phyloP scores from a whole-genome alignment of 2,329 filamentous ascomycete genomes.

The Talaromyces funiculosus region DNA sequence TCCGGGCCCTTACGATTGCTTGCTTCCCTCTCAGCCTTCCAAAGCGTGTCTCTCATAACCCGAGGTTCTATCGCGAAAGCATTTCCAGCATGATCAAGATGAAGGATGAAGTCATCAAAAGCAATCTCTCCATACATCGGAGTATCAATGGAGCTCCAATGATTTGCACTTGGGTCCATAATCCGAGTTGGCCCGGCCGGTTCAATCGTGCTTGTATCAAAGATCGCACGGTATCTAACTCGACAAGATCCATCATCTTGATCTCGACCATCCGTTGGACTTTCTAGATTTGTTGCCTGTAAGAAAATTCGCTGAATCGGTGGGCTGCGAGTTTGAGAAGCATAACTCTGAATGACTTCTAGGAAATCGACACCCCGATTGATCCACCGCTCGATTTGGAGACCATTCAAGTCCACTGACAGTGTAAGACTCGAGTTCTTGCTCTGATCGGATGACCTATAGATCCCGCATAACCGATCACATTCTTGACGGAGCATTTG shows the following conservation, averaged over 20 bases:
- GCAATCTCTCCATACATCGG: constrained; percentile 19
- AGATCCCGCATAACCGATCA: background rate
- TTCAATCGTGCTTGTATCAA: background rate
- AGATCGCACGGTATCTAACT: background rate
- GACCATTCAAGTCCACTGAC: background rate
- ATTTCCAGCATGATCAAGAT: constrained; percentile 15
- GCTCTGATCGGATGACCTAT: background rate
- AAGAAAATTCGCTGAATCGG: background rate
- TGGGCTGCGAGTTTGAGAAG: background rate
- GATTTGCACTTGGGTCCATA: constrained; percentile 10
- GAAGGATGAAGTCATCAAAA: constrained; percentile 20
- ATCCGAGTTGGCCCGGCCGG: background rate
- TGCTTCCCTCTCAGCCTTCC: background rate
- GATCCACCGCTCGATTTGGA: constrained; percentile 1
- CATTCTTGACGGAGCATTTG: background rate
- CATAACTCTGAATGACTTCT: background rate
- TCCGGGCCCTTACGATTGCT: background rate
- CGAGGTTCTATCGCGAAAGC: constrained; percentile 16
- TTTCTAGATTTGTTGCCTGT: background rate
- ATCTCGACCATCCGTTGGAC: background rate
- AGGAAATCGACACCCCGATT: background rate
- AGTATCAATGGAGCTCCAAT: constrained; percentile 17
- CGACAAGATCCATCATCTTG: background rate
- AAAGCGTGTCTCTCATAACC: constrained; percentile 15
- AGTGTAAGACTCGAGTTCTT: background rate